Conservation (phyloP, 805 yeast genomes). For the Candida wancherniae region DNA sequence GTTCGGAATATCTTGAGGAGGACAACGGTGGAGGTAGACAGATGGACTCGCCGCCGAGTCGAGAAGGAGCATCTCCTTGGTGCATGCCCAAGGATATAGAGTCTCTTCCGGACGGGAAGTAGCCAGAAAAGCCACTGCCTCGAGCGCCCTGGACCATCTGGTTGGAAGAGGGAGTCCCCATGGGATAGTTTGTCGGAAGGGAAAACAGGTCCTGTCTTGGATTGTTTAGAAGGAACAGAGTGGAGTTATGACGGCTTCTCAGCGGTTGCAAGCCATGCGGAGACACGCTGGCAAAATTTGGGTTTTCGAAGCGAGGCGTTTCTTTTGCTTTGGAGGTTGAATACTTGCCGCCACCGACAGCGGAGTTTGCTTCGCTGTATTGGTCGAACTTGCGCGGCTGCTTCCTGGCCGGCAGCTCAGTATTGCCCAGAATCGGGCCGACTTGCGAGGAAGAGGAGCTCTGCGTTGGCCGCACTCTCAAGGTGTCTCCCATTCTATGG, state of each 20-base stretch:
- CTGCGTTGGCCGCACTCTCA: conserved; percentile 7
- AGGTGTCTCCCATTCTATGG: conserved; percentile 13
- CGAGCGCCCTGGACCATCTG: conserved; percentile 1
- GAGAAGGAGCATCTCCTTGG: conserved; percentile 9
- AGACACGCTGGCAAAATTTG: conserved; percentile 8
- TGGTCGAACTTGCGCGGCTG: conserved; percentile 16
- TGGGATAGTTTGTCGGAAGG: conserved; percentile 21
- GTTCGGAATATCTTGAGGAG: conserved; percentile 5
- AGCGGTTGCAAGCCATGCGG: conserved; percentile 6
- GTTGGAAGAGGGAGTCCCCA: conserved; percentile 5
- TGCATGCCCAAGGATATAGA: conserved; percentile 8
- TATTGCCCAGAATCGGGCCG: conserved; percentile 6
- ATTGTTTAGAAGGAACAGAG: conserved; percentile 22
- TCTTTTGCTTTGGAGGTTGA: conserved; percentile 8
- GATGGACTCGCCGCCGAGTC: conserved; percentile 37
- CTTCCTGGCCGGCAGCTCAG: conserved; percentile 11
- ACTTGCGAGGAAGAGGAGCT: conserved; percentile 1
- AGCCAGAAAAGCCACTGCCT: conserved; percentile 14
- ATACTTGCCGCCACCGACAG: conserved; percentile 1
- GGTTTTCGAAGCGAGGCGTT: conserved; percentile 8
- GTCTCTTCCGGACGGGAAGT: conserved; percentile 17
- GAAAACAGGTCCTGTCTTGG: conserved; percentile 29
- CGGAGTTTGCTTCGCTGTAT: conserved; percentile 4
- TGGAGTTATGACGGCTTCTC: conserved; percentile 11
- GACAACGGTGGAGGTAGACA: conserved; percentile 34